Evolutionary conservation across 2,329 filamentous ascomycete genomes (phyloP).

Genomic region (Sporothrix phasma): DNA sequence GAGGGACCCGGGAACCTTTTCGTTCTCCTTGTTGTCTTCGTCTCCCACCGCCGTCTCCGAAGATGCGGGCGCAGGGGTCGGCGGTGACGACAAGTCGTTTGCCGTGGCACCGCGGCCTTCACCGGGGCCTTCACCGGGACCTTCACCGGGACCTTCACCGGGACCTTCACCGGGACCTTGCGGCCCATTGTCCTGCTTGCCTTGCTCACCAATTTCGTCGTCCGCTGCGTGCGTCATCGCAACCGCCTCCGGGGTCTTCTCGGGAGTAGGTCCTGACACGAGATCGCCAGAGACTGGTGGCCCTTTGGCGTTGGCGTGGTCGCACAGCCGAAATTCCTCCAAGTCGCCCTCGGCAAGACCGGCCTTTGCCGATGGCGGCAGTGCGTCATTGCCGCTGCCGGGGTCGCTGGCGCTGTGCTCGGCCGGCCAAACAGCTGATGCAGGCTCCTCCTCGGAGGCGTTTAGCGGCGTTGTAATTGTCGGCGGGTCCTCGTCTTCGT

Average conservation of each 20-base stretch:
- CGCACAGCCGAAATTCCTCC: background rate
- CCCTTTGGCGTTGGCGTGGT: background rate
- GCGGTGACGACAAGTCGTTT: constrained; percentile 10
- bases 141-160: too few species aligned
- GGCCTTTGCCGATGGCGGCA: background rate
- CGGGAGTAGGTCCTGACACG: background rate
- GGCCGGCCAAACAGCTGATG: constrained; percentile 11
- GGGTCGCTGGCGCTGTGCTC: constrained; percentile 13
- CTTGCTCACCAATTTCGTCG: background rate
- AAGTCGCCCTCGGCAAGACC: background rate
- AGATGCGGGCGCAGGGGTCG: constrained; percentile 15
- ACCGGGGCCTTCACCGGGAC: too few species aligned
- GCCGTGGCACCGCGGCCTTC: too few species aligned
- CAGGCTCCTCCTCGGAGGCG: constrained; percentile 4
- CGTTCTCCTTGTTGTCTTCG: constrained; percentile 1
- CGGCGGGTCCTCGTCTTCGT: constrained; percentile 17
- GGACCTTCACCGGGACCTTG: too few species aligned
- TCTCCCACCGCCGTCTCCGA: constrained; percentile 9
- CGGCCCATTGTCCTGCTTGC: background rate
- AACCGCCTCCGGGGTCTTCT: background rate
- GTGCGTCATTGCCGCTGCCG: background rate
- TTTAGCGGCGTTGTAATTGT: constrained; percentile 16
- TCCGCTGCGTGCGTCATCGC: background rate
- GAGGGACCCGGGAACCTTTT: background rate
- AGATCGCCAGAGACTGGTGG: background rate